A percentile compares a stretch with the other conserved stretches of the same genome.
Evolutionary conservation across 352 stramenopile genomes (phyloP).

Genomic region (Thraustochytrium sp.): DNA sequence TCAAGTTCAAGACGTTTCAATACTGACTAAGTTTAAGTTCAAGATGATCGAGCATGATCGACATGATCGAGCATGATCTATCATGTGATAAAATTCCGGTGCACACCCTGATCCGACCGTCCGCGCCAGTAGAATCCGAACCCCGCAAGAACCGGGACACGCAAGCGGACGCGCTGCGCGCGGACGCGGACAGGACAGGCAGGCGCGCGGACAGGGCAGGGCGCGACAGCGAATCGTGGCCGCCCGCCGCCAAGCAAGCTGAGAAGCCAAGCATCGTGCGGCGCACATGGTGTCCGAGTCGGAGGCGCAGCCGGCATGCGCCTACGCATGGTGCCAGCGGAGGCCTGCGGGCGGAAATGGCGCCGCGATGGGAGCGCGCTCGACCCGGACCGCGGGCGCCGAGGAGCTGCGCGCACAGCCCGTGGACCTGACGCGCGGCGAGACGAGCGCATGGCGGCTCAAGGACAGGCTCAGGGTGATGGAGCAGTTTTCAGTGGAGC

Average conservation of each 20-base stretch:
- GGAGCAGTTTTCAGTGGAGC: not conserved
- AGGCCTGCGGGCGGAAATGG: not conserved
- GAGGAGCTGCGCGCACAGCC: not conserved
- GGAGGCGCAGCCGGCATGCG: not conserved
- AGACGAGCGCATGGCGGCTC: not conserved
- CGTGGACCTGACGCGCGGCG: no score
- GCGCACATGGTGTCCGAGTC: not conserved
- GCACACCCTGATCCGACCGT: no score
- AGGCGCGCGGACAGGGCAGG: not conserved
- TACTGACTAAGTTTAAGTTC: no score
- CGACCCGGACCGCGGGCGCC: not conserved
- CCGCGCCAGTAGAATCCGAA: no score
- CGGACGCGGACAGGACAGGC: not conserved
- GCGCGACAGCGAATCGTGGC: not conserved
- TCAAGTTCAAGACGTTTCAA: no score
- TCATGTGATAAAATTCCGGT: no score
- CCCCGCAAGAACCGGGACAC: no score
- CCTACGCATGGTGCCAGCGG: not conserved
- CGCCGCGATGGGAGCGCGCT: not conserved
- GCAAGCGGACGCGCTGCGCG: not conserved
- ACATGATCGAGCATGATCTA: no score
- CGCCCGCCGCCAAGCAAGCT: not conserved
- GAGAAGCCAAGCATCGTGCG: not conserved
- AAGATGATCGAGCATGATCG: no score
- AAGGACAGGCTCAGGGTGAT: not conserved